Evolutionary conservation across 208 protist genomes (phyloP).

Genomic region (Leishmania tropica): DNA sequence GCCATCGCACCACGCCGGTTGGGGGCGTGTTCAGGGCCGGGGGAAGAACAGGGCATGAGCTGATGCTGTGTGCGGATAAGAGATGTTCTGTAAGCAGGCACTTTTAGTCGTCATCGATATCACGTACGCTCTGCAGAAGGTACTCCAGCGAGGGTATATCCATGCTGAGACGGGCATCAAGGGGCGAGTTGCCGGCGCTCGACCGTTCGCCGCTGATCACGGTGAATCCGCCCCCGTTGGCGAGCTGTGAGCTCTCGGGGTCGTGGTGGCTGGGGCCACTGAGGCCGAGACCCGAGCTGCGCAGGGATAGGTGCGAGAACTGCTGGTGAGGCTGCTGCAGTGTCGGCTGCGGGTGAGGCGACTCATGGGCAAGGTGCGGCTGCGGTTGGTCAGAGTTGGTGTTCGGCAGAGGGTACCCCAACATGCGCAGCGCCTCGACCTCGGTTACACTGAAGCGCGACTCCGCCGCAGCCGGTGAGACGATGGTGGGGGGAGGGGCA

Average conservation of each 20-base stretch:
- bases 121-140: slow-evolving; percentile 70
- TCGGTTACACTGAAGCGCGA: slow-evolving; percentile 26
- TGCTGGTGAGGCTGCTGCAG: slow-evolving; percentile 1
- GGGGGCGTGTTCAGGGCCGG: background rate
- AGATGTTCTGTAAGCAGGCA: background rate
- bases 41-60: too few relatives aligned
- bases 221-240: slow-evolving; percentile 19
- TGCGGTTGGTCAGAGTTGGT: background rate
- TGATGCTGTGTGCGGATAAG: background rate
- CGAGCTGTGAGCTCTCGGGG: slow-evolving; percentile 3
- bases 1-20: background rate
- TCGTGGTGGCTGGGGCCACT: slow-evolving; percentile 11
- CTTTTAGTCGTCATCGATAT: slow-evolving; percentile 49
- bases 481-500: background rate
- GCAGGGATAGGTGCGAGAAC: background rate
- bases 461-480: slow-evolving; percentile 2
- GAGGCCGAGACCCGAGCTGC: background rate
- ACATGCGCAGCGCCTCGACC: slow-evolving; percentile 33
- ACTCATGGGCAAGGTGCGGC: background rate
- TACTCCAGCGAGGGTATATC: slow-evolving; percentile 48
- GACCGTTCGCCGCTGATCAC: slow-evolving; percentile 18
- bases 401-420: slow-evolving; percentile 15
- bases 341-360: background rate
- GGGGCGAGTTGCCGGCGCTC: slow-evolving; percentile 10
- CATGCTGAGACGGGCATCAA: slow-evolving; percentile 26